Conservation (phyloP, 2,329 filamentous ascomycete genomes). For the Clarireedia homoeocarpa region DNA sequence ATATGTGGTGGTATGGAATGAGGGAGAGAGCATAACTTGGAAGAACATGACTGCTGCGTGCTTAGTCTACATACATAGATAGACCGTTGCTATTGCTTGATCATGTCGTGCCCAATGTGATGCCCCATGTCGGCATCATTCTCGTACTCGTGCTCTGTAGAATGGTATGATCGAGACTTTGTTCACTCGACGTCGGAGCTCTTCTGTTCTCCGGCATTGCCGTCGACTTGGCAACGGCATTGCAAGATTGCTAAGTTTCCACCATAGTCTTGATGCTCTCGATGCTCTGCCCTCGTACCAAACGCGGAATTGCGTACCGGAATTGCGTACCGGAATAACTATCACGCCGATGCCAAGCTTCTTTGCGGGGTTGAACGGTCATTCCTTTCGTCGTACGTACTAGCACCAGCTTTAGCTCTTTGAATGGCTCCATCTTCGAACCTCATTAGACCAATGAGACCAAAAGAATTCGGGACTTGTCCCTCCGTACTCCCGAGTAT, state of each 20-base stretch:
- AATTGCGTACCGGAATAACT: not conserved
- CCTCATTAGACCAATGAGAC: too few relatives aligned
- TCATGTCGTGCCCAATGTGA: too few relatives aligned
- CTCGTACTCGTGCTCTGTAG: too few relatives aligned
- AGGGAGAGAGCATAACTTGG: not conserved
- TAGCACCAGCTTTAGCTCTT: not conserved
- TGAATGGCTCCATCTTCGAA: not conserved
- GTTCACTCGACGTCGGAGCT: too few relatives aligned
- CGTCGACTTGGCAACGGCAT: too few relatives aligned
- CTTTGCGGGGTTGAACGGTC: not conserved
- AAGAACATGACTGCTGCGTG: not conserved
- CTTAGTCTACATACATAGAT: too few relatives aligned
- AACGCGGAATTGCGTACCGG: not conserved
- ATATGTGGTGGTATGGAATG: not conserved
- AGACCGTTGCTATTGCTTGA: too few relatives aligned
- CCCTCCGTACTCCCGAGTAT: constrained; percentile 3
- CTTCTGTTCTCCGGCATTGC: too few relatives aligned
- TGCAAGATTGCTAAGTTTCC: too few relatives aligned
- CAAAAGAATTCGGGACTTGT: not conserved
- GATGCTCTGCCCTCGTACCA: too few relatives aligned
- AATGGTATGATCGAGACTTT: too few relatives aligned
- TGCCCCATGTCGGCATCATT: too few relatives aligned
- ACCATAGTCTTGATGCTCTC: not conserved
- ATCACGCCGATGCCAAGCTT: not conserved
- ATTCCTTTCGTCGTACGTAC: not conserved